Evolutionary conservation across 768 basidiomycete species (phyloP).

Genomic region (Naganishia onofrii): DNA sequence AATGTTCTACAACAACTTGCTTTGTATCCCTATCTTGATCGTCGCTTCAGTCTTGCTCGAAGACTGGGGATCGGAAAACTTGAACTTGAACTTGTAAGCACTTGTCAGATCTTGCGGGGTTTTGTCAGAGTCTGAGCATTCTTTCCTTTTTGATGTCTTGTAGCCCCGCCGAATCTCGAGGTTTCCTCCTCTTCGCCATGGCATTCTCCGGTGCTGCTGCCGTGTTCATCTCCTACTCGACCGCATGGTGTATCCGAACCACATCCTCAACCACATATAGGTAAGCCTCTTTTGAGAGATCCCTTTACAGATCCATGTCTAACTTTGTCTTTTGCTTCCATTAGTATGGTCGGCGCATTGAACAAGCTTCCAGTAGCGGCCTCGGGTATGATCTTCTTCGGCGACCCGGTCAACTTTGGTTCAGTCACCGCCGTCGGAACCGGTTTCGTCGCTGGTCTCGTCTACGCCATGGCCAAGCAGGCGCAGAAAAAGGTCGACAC

Average conservation of each 20-base stretch:
- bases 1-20: conserved; percentile 97
- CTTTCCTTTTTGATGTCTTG: conserved; percentile 10
- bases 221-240: conserved; percentile 95
- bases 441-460: conserved; percentile 85
- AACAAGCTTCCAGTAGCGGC: conserved; percentile 82
- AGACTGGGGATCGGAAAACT: conserved; percentile 78
- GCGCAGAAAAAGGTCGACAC: conserved; percentile 78
- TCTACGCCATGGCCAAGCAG: conserved; percentile 92
- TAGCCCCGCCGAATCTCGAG: conserved; percentile 79
- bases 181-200: conserved; percentile 77
- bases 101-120: background rate
- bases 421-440: conserved; percentile 81
- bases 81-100: conserved; percentile 84
- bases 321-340: conserved; percentile 23
- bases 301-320: background rate
- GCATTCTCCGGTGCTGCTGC: conserved; percentile 96
- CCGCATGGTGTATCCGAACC: conserved; percentile 95
- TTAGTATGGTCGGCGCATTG: conserved; percentile 57
- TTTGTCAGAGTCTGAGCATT: background rate
- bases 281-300: conserved; percentile 54
- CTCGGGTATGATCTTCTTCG: conserved; percentile 82
- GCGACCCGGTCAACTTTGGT: conserved; percentile 79
- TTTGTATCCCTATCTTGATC: conserved; percentile 86
- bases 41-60: conserved; percentile 79
- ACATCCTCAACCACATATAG: conserved; percentile 99